Base-by-base conservation (phyloP, 352 stramenopile genomes). In the Globisporangium yorkense region DNA sequence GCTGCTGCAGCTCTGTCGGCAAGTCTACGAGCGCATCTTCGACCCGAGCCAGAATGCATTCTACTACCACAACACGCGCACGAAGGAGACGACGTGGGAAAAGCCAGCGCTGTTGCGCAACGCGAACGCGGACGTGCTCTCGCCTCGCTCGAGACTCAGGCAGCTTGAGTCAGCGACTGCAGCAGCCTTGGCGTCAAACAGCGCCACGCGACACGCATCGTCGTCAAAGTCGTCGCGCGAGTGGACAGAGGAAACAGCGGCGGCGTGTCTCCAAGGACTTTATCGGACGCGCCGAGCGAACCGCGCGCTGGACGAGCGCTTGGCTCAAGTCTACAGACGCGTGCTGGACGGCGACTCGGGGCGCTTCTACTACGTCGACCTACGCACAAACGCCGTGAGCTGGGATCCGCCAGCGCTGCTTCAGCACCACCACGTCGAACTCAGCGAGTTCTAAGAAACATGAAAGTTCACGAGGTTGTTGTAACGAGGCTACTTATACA, bases 11-110 rank as follows among this genome's bases (percentile, higher is more conserved):
- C 65, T 87, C 33, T 82, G 68, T 49, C 67, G 70, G 15, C 55
- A 66, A 21, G 75, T 89, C 16, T 92, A 92, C 54, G 77, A 88
- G 64, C 67, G 77, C 44, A 83, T 92, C 48, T 91, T 80, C 45
- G 84, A 93, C 41, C 62, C 77, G 6, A 68, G 68, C 0, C 59
- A 71, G 47, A 61, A 71, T 3, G 37, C 59, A 31, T 93, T 77
- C 56, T 93, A 86, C 67, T 93, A 90, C 63, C 75, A 91, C 70
- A 93, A 90, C 67, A 93, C 78, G 3, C 71, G 75, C 13, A 93
- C 84, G 2, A 74, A 84, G 24, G 66, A 84, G 44, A 77, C 77
- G 18, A 73, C 73, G 37, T 93, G 84, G 84, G 75, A 75, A 5
- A 87, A 89, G 55, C 84, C 84, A 2, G 56, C 69, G 29, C 24